These are phyloP conservation scores for Millerozyma miso DNA, from an alignment of 805 yeast species.

Conservation along the genomic window DNA sequence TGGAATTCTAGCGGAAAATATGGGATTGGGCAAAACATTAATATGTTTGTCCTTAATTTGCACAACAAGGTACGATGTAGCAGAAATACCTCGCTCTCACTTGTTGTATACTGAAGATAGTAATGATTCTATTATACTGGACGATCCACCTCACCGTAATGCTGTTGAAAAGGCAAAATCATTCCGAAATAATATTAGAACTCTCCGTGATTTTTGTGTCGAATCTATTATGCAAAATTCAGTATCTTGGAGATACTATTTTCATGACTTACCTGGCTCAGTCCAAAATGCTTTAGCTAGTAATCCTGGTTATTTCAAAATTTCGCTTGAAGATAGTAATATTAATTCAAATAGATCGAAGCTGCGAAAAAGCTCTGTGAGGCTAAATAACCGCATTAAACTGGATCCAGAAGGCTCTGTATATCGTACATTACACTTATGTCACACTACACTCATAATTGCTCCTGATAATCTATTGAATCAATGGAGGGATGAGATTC, in stretches of 20 bases:
- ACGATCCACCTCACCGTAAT: not conserved
- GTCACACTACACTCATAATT: constrained; percentile 54
- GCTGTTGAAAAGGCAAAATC: not conserved
- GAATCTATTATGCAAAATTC: constrained; percentile 42
- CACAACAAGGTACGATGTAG: constrained; percentile 48
- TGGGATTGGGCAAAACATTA: constrained; percentile 65
- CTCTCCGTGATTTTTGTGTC: constrained; percentile 39
- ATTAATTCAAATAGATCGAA: constrained; percentile 16
- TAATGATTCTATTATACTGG: not conserved
- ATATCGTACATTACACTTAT: constrained; percentile 34
- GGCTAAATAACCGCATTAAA: constrained; percentile 9
- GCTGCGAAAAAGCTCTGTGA: constrained; percentile 14
- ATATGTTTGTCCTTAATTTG: constrained; percentile 57
- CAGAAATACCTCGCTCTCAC: constrained; percentile 33
- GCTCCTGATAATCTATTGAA: constrained; percentile 64
- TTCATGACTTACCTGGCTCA: constrained; percentile 39
- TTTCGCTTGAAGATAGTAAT: constrained; percentile 19
- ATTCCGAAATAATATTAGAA: not conserved
- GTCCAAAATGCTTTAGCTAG: constrained; percentile 32
- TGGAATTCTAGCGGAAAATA: constrained; percentile 63
- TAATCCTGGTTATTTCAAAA: constrained; percentile 45
- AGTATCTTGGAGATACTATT: constrained; percentile 54
- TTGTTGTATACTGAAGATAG: constrained; percentile 10
- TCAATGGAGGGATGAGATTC: constrained; percentile 61
- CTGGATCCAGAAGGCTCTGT: constrained; percentile 15